Base-by-base conservation (phyloP, 305 asterid species). In the Solanum chacoense region DNA sequence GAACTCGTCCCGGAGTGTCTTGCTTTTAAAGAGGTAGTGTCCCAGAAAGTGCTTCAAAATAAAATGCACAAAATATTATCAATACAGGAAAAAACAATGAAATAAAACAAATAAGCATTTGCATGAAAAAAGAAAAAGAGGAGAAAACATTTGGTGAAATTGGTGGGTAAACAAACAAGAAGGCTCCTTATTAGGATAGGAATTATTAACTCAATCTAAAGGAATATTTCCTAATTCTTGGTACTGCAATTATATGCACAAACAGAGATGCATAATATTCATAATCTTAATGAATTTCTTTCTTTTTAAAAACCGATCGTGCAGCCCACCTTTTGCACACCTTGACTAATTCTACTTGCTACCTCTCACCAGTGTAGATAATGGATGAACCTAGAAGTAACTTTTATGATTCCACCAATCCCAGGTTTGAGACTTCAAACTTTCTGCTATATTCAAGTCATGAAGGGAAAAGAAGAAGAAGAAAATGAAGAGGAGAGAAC, bases 1-100 rank as follows among this genome's bases (percentile, higher is more conserved):
- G 24, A 26, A 95, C 76, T 92, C 97, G 22, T 96, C 98, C 84
- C 92, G 96, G 79, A 94, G 96, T 1, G 98, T 95, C 91, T 95
- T 96, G 96, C 99, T 96, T 93, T 95, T 95, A 92, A 96, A 96
- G 24, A 92, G 76, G 87, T 95, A 95, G 88, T 93, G 91, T 36
- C 98, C 98, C 24, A 96, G 91, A 84, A 92, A 96, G 91, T 96
- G 99, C 99, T 95, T 95, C 85, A 83, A 93, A 45, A 73, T 31
- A 32, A 45, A 74, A 74, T 18, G 81, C 34, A 29, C 32, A 87
- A 31, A 86, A 31, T 29, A 26, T 81, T 40, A 81, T 28, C 18
- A 81, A 79, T 40, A 40, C 67, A 28, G 10, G 35, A 45, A 18
- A 35, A 32, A 38, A 74, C 14, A 36, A 69, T 36, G 65, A 29